A percentile compares a stretch with the other conserved stretches of the same genome.
Evolutionary conservation across 306 rosid species (phyloP).

Genomic region (Castanopsis chinensis): DNA sequence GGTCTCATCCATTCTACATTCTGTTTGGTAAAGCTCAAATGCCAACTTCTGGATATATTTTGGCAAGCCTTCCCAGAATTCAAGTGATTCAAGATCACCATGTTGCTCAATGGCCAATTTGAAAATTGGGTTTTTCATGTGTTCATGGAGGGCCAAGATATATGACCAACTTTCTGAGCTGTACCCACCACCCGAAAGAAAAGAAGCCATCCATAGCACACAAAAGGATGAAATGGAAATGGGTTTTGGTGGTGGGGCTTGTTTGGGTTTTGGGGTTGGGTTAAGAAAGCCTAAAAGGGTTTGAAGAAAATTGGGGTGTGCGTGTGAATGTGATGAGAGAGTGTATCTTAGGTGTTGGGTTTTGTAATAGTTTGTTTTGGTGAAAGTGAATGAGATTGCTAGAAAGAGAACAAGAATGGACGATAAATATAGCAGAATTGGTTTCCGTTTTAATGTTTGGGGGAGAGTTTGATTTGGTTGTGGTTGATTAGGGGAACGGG

Average conservation of each 20-base stretch:
- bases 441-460: conserved; percentile 26
- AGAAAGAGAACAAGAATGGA: conserved; percentile 50
- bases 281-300: conserved; percentile 25
- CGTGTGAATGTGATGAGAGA: conserved; percentile 11
- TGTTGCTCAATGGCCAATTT: conserved; percentile 66
- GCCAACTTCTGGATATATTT: conserved; percentile 42
- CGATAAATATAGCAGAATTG: conserved; percentile 23
- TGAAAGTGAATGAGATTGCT: conserved; percentile 46
- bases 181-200: conserved; percentile 91
- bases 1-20: conserved; percentile 61
- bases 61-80: conserved; percentile 79
- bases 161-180: conserved; percentile 89
- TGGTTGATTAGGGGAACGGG: conserved; percentile 15
- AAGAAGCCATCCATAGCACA: conserved; percentile 86
- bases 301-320: conserved; percentile 25
- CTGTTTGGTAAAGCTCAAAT: conserved; percentile 44
- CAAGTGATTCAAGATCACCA: conserved; percentile 64
- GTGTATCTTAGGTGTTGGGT: conserved; percentile 38
- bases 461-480: conserved; percentile 29
- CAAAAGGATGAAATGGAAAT: conserved; percentile 35
- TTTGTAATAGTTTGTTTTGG: conserved; percentile 41
- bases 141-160: conserved; percentile 52
- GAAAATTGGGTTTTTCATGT: conserved; percentile 37
- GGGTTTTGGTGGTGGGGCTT: conserved; percentile 5
- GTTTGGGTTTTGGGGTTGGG: conserved; percentile 27